Conservation (phyloP, 2,329 filamentous ascomycete genomes). For the Calonectria honghensis region DNA sequence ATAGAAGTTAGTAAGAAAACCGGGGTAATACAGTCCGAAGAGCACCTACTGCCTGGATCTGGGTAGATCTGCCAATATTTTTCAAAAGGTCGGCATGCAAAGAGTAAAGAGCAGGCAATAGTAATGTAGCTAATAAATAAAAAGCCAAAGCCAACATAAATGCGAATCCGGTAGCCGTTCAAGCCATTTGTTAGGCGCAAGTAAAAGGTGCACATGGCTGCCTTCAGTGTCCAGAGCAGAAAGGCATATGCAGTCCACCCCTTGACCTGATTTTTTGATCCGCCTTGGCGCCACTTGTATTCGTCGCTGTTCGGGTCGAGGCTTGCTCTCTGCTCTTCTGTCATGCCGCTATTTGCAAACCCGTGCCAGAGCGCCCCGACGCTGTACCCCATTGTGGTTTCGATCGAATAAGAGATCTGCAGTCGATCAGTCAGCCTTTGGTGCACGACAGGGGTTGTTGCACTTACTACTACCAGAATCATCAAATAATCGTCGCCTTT, state of each 20-base stretch:
- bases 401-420: slow-evolving; percentile 41
- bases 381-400: slow-evolving; percentile 50
- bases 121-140: slow-evolving; percentile 57
- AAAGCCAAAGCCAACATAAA: slow-evolving; percentile 57
- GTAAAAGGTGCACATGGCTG: slow-evolving; percentile 71
- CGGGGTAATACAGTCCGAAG: not conserved
- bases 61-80: slow-evolving; percentile 65
- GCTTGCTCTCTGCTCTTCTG: slow-evolving; percentile 64
- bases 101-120: slow-evolving; percentile 56
- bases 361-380: slow-evolving; percentile 64
- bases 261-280: slow-evolving; percentile 70
- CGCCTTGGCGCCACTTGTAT: slow-evolving; percentile 63
- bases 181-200: slow-evolving; percentile 63
- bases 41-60: slow-evolving; percentile 58
- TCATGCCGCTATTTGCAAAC: slow-evolving; percentile 70
- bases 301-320: slow-evolving; percentile 64
- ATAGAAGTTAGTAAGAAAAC: too few species aligned
- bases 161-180: slow-evolving; percentile 38
- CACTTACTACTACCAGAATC: slow-evolving; percentile 40
- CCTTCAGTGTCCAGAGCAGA: slow-evolving; percentile 70
- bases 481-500: slow-evolving; percentile 69
- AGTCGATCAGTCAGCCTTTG: not conserved
- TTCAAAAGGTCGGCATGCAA: slow-evolving; percentile 58
- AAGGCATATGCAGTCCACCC: slow-evolving; percentile 71
- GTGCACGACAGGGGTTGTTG: not conserved